These are phyloP conservation scores for Pythium rhizo-oryzae DNA, from an alignment of 352 stramenopile genomes.

Conservation along the genomic window DNA sequence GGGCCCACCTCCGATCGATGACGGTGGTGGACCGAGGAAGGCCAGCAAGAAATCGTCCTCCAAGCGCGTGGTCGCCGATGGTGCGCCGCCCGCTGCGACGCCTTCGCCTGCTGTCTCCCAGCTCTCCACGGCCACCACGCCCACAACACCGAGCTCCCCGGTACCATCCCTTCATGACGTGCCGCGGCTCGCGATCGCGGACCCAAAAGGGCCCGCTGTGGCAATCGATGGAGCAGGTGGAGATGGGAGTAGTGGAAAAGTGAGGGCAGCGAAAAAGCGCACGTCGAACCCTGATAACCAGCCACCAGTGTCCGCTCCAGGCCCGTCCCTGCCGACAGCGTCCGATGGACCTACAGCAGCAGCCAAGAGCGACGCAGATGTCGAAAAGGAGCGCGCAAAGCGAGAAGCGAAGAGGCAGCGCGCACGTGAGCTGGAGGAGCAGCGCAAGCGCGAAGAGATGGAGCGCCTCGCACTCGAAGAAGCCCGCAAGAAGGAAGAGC, in stretches of 20 bases:
- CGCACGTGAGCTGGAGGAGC: slow-evolving; percentile 54
- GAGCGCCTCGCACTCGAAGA: slow-evolving; percentile 51
- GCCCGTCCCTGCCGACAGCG: not conserved
- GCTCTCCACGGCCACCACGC: slow-evolving; percentile 11
- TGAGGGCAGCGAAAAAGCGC: slow-evolving; percentile 49
- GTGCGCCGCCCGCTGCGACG: not conserved
- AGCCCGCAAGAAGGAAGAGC: slow-evolving; percentile 46
- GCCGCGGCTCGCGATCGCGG: slow-evolving; percentile 47
- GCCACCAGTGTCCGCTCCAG: slow-evolving; percentile 12
- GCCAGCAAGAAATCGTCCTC: slow-evolving; percentile 20
- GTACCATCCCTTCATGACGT: slow-evolving; percentile 31
- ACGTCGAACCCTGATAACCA: slow-evolving; percentile 28
- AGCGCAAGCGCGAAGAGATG: slow-evolving; percentile 52
- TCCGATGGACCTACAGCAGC: slow-evolving; percentile 14
- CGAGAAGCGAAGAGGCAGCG: slow-evolving; percentile 60
- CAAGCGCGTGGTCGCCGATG: slow-evolving; percentile 7
- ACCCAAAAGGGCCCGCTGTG: slow-evolving; percentile 39
- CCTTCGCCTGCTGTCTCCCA: slow-evolving; percentile 13
- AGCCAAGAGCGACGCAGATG: slow-evolving; percentile 42
- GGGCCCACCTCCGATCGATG: not conserved
- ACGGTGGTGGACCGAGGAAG: slow-evolving; percentile 6
- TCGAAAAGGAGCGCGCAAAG: slow-evolving; percentile 36
- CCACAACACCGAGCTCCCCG: slow-evolving; percentile 20
- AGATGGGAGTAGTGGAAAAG: slow-evolving; percentile 26
- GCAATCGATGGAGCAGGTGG: slow-evolving; percentile 1